Base-by-base conservation (phyloP, 108 stramenopile species). In the Stephanodiscus minutulus region DNA sequence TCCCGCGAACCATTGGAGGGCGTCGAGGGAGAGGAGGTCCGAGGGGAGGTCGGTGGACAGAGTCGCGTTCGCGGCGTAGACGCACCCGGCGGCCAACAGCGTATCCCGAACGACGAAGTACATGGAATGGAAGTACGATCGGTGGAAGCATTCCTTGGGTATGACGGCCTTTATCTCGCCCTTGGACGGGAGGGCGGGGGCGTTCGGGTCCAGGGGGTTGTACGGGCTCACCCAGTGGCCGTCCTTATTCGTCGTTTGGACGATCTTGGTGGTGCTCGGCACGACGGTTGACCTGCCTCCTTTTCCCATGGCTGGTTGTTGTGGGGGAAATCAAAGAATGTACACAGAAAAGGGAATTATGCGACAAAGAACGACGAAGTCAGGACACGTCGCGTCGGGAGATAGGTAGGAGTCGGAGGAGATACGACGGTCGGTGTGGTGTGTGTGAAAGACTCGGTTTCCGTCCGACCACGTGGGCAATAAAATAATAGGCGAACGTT, bases 111-210 rank as follows among this genome's bases (percentile, higher is more conserved):
- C 58, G 55, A 98, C 76, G 81, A 95, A 96, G 39, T 47, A 60
- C 86, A 97, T 87, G 61, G 94, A 90, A 67, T 83, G 88, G 64
- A 95, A 27, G 72, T 92, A 84, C 61, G 85, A 87, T 67, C 98
- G 88, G 66, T 98, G 74, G 75, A 99, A 99, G 85, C 97, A 98
- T 73, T 98, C 92, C 56, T 71, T 79, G 17, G 94, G 94, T 72
- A 96, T 96, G 46, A 83, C 82, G 27, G 90, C 92, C 76, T 93
- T 95, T 81, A 96, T 91, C 78, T 95, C 85, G 28, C 91, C 92
- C 72, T 93, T 92, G 75, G 92, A 83, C 18, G 96, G 96, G 43
- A 96, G 88, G 24, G 81, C 80, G 8, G 91, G 91, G 12, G 94
- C 91, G 61, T 91, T 86, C 64, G 84, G 82, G 48, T 88, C 91